Conservation (phyloP, 2,329 filamentous ascomycete genomes). For the Ophiosphaerella korrae region DNA sequence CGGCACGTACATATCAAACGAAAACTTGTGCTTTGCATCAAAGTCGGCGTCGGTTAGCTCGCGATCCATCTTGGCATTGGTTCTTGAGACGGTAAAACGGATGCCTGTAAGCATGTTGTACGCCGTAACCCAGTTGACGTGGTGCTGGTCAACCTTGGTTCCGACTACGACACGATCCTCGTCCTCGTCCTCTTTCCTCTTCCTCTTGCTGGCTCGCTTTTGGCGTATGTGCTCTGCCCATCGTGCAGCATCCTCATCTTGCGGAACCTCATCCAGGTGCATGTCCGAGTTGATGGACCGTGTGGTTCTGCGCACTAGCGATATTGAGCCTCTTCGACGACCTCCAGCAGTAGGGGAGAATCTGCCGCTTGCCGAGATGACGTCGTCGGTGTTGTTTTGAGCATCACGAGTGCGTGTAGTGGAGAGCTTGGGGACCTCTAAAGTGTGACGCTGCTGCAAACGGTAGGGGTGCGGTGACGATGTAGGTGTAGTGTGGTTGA, state of each 20-base stretch:
- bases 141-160: slow-evolving; percentile 96
- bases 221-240: slow-evolving; percentile 94
- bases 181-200: slow-evolving; percentile 85
- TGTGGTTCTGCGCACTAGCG: slow-evolving; percentile 77
- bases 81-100: slow-evolving; percentile 92
- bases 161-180: slow-evolving; percentile 89
- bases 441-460: slow-evolving; percentile 81
- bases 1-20: slow-evolving; percentile 86
- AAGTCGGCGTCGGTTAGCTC: slow-evolving; percentile 91
- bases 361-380: slow-evolving; percentile 73
- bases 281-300: slow-evolving; percentile 84
- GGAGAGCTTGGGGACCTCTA: slow-evolving; percentile 81
- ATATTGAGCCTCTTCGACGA: slow-evolving; percentile 80
- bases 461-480: slow-evolving; percentile 60
- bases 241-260: slow-evolving; percentile 86
- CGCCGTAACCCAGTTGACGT: slow-evolving; percentile 95
- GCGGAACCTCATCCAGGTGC: slow-evolving; percentile 79
- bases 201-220: slow-evolving; percentile 86
- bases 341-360: slow-evolving; percentile 74
- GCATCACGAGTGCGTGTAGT: slow-evolving; percentile 70
- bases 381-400: slow-evolving; percentile 59
- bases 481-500: slow-evolving; percentile 56
- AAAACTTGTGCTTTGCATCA: slow-evolving; percentile 93
- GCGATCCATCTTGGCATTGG: slow-evolving; percentile 94
- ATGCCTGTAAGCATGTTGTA: slow-evolving; percentile 99